A percentile compares a stretch with the other conserved stretches of the same genome.
Conservation (phyloP, 768 basidiomycete species). For the Austroboletus eburneus region DNA sequence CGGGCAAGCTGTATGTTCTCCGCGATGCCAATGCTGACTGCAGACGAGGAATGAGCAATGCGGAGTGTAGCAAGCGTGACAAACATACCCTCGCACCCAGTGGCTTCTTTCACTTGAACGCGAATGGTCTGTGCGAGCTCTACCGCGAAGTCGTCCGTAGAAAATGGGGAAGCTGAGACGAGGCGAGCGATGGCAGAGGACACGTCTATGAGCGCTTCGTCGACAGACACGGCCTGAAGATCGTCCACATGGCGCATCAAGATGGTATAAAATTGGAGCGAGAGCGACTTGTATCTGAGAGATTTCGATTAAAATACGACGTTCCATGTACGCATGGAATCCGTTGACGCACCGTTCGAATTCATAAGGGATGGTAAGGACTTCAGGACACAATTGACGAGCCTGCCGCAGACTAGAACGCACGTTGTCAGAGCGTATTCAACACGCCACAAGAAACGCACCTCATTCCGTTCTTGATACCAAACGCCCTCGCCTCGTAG, state of each 20-base stretch:
- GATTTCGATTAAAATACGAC: background rate
- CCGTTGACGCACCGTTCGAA: slow-evolving; percentile 63
- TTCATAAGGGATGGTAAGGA: slow-evolving; percentile 87
- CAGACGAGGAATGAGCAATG: background rate
- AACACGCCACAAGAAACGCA: slow-evolving; percentile 26
- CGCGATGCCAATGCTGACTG: slow-evolving; percentile 90
- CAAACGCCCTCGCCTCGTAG: slow-evolving; percentile 87
- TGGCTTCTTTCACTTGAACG: slow-evolving; percentile 67
- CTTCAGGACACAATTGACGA: slow-evolving; percentile 64
- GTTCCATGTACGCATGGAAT: background rate
- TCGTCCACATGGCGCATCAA: slow-evolving; percentile 88
- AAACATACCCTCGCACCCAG: slow-evolving; percentile 73
- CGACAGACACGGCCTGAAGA: slow-evolving; percentile 92
- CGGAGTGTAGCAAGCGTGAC: background rate
- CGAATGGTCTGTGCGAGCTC: slow-evolving; percentile 82
- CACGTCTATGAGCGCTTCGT: slow-evolving; percentile 93
- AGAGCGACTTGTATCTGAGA: slow-evolving; percentile 77
- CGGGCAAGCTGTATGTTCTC: slow-evolving; percentile 92
- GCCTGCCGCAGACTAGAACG: slow-evolving; percentile 69
- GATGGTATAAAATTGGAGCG: slow-evolving; percentile 88
- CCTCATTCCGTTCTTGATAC: slow-evolving; percentile 96
- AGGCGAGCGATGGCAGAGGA: slow-evolving; percentile 51
- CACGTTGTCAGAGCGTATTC: slow-evolving; percentile 1
- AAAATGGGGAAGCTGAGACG: slow-evolving; percentile 19
- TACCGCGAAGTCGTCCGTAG: slow-evolving; percentile 55